Evolutionary conservation across 768 basidiomycete species (phyloP), one percentile per base, ranked within the genome.

Genomic region (Phanerochaete sordida): DNA sequence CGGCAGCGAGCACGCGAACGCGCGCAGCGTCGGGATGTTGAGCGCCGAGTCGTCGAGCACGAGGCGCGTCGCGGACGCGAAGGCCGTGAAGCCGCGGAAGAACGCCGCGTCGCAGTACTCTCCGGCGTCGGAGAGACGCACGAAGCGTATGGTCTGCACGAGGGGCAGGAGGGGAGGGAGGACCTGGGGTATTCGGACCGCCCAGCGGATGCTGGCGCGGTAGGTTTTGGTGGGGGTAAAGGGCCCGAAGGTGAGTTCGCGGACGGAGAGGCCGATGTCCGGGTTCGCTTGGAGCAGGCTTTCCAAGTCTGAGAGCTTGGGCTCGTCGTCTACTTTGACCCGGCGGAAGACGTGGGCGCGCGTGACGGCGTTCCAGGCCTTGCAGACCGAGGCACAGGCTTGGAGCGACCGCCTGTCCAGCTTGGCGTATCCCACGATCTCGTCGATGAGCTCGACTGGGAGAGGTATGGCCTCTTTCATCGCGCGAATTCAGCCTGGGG

Each of bases 61-160:
- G 26, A 57, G 56, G 16, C 16, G 24, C 4, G 44, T 57, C 15
- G 33, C 56, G 16, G 56, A 47, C 13, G 45, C 28, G 23, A 57
- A 57, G n/a, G 16, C 27, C 16, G 23, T 19, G 44, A 57, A 48
- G 43, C 15, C 30, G 24, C 24, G 21, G 56, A 57, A 57, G 30
- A 57, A 57, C 45, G 47, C n/a, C 1, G 56, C 12, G 45, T 57
- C 56, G 45, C 56, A 57, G 45, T 27, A 57, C 45, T 57, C 56
- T 15, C 24, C 56, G 28, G 56, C 56, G 46, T 57, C 56, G 15
- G 24, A 31, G 12, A 57, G 28, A 11, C 56, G 56, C 19, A n/a
- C 45, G 56, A 57, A 57, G 24, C 26, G 44, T 5, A 57, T 47
- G 2, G 46, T 5, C 7, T 26, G 44, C 9, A 57, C 45, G 2